Evolutionary conservation across 2,329 filamentous ascomycete genomes (phyloP).

Genomic region (Trichoderma simmonsii): DNA sequence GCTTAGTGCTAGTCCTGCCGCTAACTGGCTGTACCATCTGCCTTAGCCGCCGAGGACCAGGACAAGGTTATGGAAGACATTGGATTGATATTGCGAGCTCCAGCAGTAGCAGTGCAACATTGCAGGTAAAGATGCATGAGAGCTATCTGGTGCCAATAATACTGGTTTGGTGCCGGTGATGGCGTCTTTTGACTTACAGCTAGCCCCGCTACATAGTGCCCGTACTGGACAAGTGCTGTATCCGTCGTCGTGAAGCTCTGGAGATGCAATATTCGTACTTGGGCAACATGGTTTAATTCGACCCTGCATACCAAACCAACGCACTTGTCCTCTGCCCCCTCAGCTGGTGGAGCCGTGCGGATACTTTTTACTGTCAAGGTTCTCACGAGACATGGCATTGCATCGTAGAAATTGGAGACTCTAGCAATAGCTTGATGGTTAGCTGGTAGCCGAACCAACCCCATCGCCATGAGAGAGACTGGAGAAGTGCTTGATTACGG

Average conservation of each 20-base stretch:
- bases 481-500: background rate
- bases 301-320: background rate
- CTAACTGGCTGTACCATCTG: background rate
- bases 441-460: background rate
- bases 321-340: background rate
- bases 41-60: background rate
- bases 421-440: background rate
- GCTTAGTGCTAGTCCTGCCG: background rate
- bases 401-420: background rate
- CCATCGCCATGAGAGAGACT: background rate
- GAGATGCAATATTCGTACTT: background rate
- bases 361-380: background rate
- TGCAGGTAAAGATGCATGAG: background rate
- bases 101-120: background rate
- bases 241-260: background rate
- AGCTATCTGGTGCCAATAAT: background rate
- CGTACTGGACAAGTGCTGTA: background rate
- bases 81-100: background rate
- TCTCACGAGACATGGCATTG: background rate
- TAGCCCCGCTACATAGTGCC: background rate
- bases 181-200: background rate
- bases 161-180: background rate
- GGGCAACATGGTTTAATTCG: background rate
- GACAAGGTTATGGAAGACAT: background rate
- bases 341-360: background rate